Percentiles rank a stretch among this genome's conserved stretches.
Evolutionary conservation across 495 filamentous ascomycete species (phyloP).

Genomic region (Penicillium taxi): DNA sequence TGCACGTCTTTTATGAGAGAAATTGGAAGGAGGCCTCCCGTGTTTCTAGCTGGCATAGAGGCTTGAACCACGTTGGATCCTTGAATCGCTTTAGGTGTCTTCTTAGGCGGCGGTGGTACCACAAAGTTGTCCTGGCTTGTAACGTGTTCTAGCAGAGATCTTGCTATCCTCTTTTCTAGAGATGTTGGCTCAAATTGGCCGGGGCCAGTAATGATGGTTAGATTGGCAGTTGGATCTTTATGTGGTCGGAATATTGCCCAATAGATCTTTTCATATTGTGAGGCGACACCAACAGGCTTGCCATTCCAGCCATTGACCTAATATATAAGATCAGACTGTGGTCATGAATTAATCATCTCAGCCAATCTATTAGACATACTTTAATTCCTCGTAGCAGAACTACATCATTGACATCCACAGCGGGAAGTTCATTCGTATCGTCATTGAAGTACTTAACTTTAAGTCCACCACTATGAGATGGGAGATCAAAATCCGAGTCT

Average conservation of each 20-base stretch:
- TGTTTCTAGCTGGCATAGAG: conserved; percentile 5
- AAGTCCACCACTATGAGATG: conserved; percentile 31
- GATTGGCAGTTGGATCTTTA: conserved; percentile 14
- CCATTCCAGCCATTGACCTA: conserved; percentile 22
- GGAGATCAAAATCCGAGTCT: conserved; percentile 30
- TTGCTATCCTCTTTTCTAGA: conserved; percentile 23
- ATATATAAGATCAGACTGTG: neutral
- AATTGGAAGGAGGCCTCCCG: conserved; percentile 42
- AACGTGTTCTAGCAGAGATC: conserved; percentile 21
- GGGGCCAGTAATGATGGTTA: conserved; percentile 26
- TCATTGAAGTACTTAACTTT: conserved; percentile 46
- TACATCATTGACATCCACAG: conserved; percentile 37
- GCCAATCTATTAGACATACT: conserved; percentile 25
- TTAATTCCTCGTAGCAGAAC: conserved; percentile 36
- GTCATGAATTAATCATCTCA: no score
- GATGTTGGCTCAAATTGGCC: conserved; percentile 19
- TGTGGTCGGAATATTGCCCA: conserved; percentile 36
- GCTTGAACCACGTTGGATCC: conserved; percentile 9
- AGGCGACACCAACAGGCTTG: conserved; percentile 21
- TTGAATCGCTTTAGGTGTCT: neutral
- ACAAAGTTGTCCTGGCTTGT: conserved; percentile 8
- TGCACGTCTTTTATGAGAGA: conserved; percentile 57
- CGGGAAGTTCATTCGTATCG: conserved; percentile 29
- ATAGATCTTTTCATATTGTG: conserved; percentile 20
- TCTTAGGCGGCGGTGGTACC: no score